Conservation (phyloP, 345 rosid genomes). For the Corymbia maculata region DNA sequence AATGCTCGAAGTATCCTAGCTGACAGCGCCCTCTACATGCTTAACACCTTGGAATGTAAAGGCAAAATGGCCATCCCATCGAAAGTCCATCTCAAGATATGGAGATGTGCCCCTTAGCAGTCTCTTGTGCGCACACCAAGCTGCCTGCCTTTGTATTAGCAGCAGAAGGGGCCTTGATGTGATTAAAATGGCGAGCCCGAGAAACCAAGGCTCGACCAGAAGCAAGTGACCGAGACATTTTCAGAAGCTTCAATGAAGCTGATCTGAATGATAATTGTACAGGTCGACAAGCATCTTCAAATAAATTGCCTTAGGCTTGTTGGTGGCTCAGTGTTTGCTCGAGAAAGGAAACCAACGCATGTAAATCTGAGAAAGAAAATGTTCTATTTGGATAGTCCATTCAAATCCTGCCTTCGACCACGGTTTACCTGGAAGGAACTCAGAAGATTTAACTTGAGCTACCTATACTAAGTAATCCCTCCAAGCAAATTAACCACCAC, state of each 20-base stretch:
- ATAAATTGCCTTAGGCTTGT: background rate
- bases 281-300: background rate
- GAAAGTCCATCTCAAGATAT: no score
- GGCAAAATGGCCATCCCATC: no score
- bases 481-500: background rate
- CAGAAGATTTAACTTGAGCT: background rate
- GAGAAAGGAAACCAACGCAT: background rate
- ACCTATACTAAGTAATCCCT: background rate
- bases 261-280: background rate
- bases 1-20: no score
- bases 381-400: no score
- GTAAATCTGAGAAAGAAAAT: background rate
- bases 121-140: background rate
- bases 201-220: background rate
- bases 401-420: background rate
- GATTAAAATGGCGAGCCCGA: background rate
- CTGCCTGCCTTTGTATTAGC: background rate
- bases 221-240: background rate
- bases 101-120: background rate
- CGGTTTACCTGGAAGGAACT: background rate
- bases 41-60: no score
- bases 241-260: background rate
- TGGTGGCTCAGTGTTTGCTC: background rate
- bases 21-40: no score
- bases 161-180: background rate